A percentile compares a stretch with the other conserved stretches of the same genome.
phyloP scores from a whole-genome alignment of 768 basidiomycete genomes.

The Kwoniella sp. region DNA sequence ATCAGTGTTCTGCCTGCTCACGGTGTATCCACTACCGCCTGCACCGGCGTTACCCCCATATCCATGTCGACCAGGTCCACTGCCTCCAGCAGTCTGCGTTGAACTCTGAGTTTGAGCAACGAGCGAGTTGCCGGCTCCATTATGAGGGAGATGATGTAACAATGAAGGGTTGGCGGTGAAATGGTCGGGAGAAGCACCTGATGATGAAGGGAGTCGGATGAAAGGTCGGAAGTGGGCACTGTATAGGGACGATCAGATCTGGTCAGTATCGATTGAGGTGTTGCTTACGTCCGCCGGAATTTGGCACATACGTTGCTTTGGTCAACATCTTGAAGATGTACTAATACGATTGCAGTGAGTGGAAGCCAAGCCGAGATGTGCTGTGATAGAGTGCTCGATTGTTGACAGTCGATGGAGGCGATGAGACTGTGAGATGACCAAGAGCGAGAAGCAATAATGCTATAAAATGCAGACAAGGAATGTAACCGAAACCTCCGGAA shows the following conservation, averaged over 20 bases:
- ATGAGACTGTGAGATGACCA: neutral
- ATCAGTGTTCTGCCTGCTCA: no score
- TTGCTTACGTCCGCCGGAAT: no score
- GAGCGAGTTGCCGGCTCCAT: conserved; percentile 20
- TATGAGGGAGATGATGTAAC: conserved; percentile 47
- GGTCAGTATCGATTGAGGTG: no score
- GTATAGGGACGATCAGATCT: neutral
- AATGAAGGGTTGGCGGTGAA: conserved; percentile 53
- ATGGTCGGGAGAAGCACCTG: conserved; percentile 40
- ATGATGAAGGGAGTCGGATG: conserved; percentile 44
- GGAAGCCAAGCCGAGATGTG: neutral
- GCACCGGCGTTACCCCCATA: conserved; percentile 41
- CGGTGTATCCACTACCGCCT: conserved; percentile 42
- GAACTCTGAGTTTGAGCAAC: conserved; percentile 19
- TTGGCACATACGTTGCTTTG: conserved; percentile 43
- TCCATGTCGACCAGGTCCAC: conserved; percentile 35
- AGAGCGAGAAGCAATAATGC: neutral
- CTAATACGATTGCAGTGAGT: neutral
- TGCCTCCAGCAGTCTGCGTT: conserved; percentile 21
- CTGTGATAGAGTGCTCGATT: neutral
- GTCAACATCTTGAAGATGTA: conserved; percentile 34
- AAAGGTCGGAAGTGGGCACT: conserved; percentile 54
- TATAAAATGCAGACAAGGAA: neutral
- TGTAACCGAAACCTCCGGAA: neutral
- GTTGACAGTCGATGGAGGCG: neutral